Evolutionary conservation across 2,329 filamentous ascomycete genomes (phyloP), one percentile per base, ranked within the genome.

Genomic region (Exophiala spinifera): DNA sequence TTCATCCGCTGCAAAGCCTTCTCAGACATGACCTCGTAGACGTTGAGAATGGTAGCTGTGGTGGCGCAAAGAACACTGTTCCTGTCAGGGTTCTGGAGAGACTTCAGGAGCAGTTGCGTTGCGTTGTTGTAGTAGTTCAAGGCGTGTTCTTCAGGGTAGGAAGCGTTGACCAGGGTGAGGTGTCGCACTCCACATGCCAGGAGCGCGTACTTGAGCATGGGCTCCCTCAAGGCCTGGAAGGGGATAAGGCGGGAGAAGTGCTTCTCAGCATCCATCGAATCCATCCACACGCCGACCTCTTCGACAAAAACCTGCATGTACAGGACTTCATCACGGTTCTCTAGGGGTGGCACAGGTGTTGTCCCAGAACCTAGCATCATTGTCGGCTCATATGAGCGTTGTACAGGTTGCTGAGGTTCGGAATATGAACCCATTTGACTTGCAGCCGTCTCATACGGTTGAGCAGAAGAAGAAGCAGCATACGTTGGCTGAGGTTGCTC

Each of bases 301-400:
- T 95, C 88, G 5, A 95, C 86, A 68, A 95, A 97, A 0, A 91
- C 85, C 69, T 95, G 89, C 86, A 96, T 89, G 67, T 91, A 91
- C n/a, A 86, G 74, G 0, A 94, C 81, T 67, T 96, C 90, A 54
- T 95, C 88, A 8, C 85, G 81, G 3, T 82, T 83, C 60, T 82
- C 85, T 43, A 96, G 77, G 48, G 88, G 81, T 34, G 56, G 36
- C 60, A 61, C 57, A 46, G 68, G 69, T 45, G 72, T 70, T 33
- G 63, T 49, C 1, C 59, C 55, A 13, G 55, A 20, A 10, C 57
- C 48, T 14, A 59, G 48, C 58, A 63, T 43, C 44, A 58, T 57
- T 14, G 49, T 40, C 37, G 54, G 54, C 13, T 58, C 55, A 28
- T 61, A 63, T 21, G 48, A 48, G 17, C 56, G 58, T 45, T 56